Base-by-base conservation (phyloP, 2,329 filamentous ascomycete genomes). In the Colletotrichum lini region DNA sequence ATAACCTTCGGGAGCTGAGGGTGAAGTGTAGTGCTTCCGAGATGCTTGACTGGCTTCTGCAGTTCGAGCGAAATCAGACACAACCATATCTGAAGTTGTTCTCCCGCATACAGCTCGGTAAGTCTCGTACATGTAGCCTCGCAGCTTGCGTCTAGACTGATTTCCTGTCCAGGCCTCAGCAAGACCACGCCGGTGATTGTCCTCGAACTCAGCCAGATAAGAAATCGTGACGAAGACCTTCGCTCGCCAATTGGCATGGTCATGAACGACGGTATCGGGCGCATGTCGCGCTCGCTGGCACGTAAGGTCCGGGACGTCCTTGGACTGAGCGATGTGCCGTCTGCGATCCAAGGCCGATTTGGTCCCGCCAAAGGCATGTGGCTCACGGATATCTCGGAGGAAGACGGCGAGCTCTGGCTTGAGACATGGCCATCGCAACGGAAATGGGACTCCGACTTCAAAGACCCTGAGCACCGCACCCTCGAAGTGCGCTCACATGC, bases 361-460 rank as follows among this genome's bases (percentile, higher is more conserved):
- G 92, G 90, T 12, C 89, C 91, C 21, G 92, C 92, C 0, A 96
- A 96, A 78, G 94, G 93, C 0, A 84, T 95, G 74, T 95, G 93
- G 93, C 85, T 92, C 57, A 79, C 92, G 6, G 90, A 92, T 73
- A 82, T 84, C 0, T 76, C 82, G 0, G 85, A 88, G 35, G 79
- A 79, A 0, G 80, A 81, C 0, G 81, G 85, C 2, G 77, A 83
- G 0, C 80, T 90, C 18, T 93, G 91, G 92, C 93, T 95, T 52
- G 86, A 91, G 66, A 89, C 92, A 0, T 90, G 85, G 66, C 84
- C 83, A 0, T 94, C 91, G 0, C 94, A 96, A 71, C 80, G 86
- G 0, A 96, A 96, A 75, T 94, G 93, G 85, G 70, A 84, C 0
- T 87, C 85, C 35, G 83, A 88, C 44, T 85, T 85, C 35, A 47